Evolutionary conservation across 1,139 yeast genomes (phyloP), one percentile per base, ranked within the genome.

Genomic region (Pichia norvegensis): DNA sequence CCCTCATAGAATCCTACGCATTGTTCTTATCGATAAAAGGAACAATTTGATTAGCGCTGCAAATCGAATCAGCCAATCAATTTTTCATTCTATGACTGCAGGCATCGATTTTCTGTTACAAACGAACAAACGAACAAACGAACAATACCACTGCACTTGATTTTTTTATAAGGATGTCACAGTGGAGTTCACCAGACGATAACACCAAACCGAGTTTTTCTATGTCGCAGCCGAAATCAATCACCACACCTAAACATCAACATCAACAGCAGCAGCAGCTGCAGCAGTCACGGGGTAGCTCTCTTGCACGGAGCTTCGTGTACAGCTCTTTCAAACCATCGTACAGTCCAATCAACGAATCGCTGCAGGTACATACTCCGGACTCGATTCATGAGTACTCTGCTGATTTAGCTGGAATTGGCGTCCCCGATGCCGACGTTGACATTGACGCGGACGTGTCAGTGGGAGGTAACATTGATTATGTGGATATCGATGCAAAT

Each of bases 311-410:
- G 37, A 57, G 62, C 40, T 61, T 60, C 50, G 55, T 62, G 2
- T 61, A 54, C 43, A 57, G 61, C 19, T 56, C 61, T 33, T 60
- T 55, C 46, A 60, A 52, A 40, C 63, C 58, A 3, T 48, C 44
- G 13, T 31, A 47, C 4, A 46, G 59, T 4, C 63, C 66, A 29
- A 29, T 45, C 3, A 41, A 42, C 38, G 45, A 47, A 11, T 25
- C 40, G 10, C n/a, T 49, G 8, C 54, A 64, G 9, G 64, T 77
- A 20, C 73, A 71, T 52, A 67, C 78, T 0, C 74, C 75, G 1
- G 58, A 62, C 33, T 73, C 78, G 17, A 71, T 81, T 40, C 78
- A 82, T 49, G 85, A 78, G 52, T 82, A 79, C 51, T 74, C 85
- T 0, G 85, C 82, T 3, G 76, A 70, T 46, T 68, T 79, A 52